phyloP scores from a whole-genome alignment of 768 basidiomycete species.

The Calvatia gigantea region DNA sequence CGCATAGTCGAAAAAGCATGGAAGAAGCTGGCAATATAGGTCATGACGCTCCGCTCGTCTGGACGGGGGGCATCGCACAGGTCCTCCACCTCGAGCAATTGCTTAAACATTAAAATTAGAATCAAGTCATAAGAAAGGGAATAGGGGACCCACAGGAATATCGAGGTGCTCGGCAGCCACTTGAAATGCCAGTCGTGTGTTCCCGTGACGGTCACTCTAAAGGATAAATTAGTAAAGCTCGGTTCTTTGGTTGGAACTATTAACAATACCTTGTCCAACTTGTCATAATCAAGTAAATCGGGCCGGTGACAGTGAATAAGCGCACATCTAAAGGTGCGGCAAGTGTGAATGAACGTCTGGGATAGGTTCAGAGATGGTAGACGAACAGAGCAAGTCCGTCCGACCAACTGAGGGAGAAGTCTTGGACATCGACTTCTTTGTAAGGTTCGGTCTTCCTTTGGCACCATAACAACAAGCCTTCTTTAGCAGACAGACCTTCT shows the following conservation, averaged over 20 bases:
- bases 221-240: neutral
- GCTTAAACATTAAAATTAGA: slow-evolving; percentile 40
- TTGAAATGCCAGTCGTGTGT: slow-evolving; percentile 84
- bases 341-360: neutral
- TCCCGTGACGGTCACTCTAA: slow-evolving; percentile 74
- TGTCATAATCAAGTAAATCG: slow-evolving; percentile 88
- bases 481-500: slow-evolving; percentile 98
- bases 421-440: slow-evolving; percentile 87
- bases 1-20: slow-evolving; percentile 98
- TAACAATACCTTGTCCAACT: slow-evolving; percentile 69
- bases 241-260: neutral
- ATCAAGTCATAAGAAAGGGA: neutral
- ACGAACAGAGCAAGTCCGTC: slow-evolving; percentile 94
- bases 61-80: slow-evolving; percentile 83
- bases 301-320: slow-evolving; percentile 97
- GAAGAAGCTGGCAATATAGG: slow-evolving; percentile 96
- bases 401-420: slow-evolving; percentile 91
- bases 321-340: slow-evolving; percentile 66
- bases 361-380: slow-evolving; percentile 7
- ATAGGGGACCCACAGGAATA: slow-evolving; percentile 69
- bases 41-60: slow-evolving; percentile 97
- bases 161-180: slow-evolving; percentile 85
- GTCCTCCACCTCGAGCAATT: slow-evolving; percentile 95
- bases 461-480: slow-evolving; percentile 96
- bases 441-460: slow-evolving; percentile 94